A percentile compares a stretch with the other conserved stretches of the same genome.
Conservation (phyloP, 345 rosid species). For the Eutrema heterophyllum region DNA sequence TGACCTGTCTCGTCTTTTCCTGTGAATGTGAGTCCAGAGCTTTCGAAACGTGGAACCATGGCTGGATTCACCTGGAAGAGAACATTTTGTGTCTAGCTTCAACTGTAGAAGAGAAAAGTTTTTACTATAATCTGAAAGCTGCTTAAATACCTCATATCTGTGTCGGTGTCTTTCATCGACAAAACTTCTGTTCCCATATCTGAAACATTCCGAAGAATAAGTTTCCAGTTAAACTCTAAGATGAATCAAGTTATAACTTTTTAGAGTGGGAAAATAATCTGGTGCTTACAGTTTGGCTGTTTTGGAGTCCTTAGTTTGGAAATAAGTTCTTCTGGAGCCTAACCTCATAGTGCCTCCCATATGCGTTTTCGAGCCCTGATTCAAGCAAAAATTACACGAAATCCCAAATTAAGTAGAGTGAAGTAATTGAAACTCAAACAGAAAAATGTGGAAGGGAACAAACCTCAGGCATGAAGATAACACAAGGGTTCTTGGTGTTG, state of each 20-base stretch:
- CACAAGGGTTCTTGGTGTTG: slow-evolving; percentile 66
- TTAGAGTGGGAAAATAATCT: not conserved
- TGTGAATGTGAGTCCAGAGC: slow-evolving; percentile 70
- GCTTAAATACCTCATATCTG: slow-evolving; percentile 71
- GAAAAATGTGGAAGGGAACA: not conserved
- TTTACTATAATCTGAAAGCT: not conserved
- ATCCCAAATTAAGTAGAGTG: not conserved
- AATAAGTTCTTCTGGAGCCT: slow-evolving; percentile 37
- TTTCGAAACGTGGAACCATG: slow-evolving; percentile 67
- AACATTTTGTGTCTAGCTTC: not conserved
- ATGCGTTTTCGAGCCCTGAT: slow-evolving; percentile 34
- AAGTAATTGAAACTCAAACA: slow-evolving; percentile 1
- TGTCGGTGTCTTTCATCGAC: slow-evolving; percentile 96
- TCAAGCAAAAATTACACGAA: not conserved
- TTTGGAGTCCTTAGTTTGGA: slow-evolving; percentile 33
- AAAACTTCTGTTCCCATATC: slow-evolving; percentile 65
- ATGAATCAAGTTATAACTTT: not conserved
- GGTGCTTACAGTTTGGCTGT: slow-evolving; percentile 32
- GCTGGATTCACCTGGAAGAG: slow-evolving; percentile 76
- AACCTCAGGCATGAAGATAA: slow-evolving; percentile 98
- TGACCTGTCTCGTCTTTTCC: slow-evolving; percentile 85
- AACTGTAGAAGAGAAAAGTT: not conserved
- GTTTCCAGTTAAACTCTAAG: not conserved
- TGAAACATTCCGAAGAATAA: slow-evolving; percentile 22
- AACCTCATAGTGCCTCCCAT: slow-evolving; percentile 42